These are phyloP conservation scores for Candida silvatica DNA, from an alignment of 805 yeast species.

Conservation along the genomic window DNA sequence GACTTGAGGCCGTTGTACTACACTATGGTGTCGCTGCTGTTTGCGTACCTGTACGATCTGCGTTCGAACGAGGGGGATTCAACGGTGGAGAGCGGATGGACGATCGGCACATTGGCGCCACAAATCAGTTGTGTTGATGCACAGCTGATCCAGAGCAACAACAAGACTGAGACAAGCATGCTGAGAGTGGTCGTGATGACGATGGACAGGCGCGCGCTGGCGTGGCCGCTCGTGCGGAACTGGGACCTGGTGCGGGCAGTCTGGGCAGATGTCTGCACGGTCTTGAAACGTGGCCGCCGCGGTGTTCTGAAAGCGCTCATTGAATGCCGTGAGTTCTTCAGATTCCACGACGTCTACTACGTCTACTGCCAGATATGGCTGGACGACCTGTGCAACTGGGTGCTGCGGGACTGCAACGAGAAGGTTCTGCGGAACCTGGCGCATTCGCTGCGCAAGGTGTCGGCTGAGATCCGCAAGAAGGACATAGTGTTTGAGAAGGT, in stretches of 20 bases:
- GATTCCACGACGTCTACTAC: conserved; percentile 78
- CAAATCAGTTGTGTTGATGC: conserved; percentile 68
- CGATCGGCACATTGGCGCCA: conserved; percentile 79
- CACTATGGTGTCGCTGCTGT: conserved; percentile 57
- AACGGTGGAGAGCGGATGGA: conserved; percentile 89
- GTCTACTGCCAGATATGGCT: conserved; percentile 72
- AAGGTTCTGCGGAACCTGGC: conserved; percentile 53
- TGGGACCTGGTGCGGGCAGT: conserved; percentile 49
- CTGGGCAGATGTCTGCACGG: conserved; percentile 68
- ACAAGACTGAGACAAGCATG: conserved; percentile 24
- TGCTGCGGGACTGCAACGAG: conserved; percentile 54
- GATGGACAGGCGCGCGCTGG: conserved; percentile 61
- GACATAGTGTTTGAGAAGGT: conserved; percentile 52
- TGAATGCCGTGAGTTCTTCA: conserved; percentile 59
- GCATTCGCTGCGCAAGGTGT: conserved; percentile 47
- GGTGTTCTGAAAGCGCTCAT: conserved; percentile 52
- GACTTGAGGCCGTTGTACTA: conserved; percentile 51
- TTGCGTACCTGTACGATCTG: conserved; percentile 66
- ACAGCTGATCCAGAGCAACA: conserved; percentile 32
- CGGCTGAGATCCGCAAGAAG: conserved; percentile 28
- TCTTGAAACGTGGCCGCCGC: conserved; percentile 62
- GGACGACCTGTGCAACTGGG: conserved; percentile 74
- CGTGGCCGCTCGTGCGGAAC: conserved; percentile 74
- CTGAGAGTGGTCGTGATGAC: conserved; percentile 52
- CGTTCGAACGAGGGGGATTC: conserved; percentile 65